Evolutionary conservation across 257 asterid species (phyloP).

Genomic region (Perilla frutescens): DNA sequence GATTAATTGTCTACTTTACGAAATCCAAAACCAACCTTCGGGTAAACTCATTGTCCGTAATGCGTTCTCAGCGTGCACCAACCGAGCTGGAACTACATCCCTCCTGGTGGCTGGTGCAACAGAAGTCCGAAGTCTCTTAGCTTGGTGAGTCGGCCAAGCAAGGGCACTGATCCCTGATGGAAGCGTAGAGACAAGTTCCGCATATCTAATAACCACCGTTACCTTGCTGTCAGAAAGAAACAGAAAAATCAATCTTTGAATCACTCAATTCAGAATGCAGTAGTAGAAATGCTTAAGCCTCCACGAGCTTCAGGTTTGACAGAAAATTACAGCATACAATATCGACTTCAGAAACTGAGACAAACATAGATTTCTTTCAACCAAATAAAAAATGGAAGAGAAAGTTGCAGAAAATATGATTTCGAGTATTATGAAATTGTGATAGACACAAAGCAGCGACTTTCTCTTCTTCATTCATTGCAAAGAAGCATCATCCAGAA

Average conservation of each 20-base stretch:
- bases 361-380: neutral
- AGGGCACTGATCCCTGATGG: constrained; percentile 82
- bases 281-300: neutral
- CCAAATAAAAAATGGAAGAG: neutral
- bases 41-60: constrained; percentile 84
- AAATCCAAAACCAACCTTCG: constrained; percentile 57
- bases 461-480: too few species aligned
- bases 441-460: neutral
- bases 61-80: constrained; percentile 82
- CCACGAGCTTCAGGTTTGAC: neutral
- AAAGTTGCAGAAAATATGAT: neutral
- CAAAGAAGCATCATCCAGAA: neutral
- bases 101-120: constrained; percentile 42
- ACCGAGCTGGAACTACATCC: constrained; percentile 68
- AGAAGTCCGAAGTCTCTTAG: constrained; percentile 44
- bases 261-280: neutral
- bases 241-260: neutral
- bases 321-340: neutral
- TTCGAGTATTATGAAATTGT: neutral
- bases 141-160: constrained; percentile 80
- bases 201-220: constrained; percentile 79
- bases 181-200: constrained; percentile 73
- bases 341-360: neutral
- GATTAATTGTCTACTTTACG: neutral
- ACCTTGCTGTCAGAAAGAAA: constrained; percentile 69